A percentile compares a stretch with the other conserved stretches of the same genome.
These are phyloP conservation scores for Mitragyna speciosa DNA, from an alignment of 257 asterid genomes.

Conservation along the genomic window DNA sequence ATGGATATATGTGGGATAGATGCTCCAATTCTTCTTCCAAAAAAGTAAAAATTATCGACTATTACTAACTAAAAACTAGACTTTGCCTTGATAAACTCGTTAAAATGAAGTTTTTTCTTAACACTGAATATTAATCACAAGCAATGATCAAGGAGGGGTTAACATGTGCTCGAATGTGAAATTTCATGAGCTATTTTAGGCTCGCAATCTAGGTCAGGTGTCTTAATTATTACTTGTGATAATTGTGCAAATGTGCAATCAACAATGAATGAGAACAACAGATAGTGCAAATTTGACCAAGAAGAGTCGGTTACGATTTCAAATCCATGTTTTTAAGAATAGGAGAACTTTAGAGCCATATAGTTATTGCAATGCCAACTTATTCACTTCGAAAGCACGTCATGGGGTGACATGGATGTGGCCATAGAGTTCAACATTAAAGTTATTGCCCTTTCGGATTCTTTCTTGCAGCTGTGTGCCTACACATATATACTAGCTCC, in stretches of 20 bases:
- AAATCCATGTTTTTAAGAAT: slow-evolving; percentile 30
- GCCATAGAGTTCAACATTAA: slow-evolving; percentile 46
- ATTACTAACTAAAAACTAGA: neutral
- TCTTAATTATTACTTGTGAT: neutral
- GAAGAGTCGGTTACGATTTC: slow-evolving; percentile 25
- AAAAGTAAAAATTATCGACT: no score
- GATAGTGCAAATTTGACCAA: slow-evolving; percentile 21
- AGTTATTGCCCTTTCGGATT: slow-evolving; percentile 41
- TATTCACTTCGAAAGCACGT: slow-evolving; percentile 51
- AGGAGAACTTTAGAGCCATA: slow-evolving; percentile 21
- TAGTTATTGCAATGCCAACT: slow-evolving; percentile 40
- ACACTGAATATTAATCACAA: neutral
- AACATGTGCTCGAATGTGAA: neutral
- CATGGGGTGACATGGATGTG: slow-evolving; percentile 38
- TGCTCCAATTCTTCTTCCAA: no score
- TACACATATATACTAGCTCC: slow-evolving; percentile 9
- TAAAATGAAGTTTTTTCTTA: no score
- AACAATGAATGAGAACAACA: slow-evolving; percentile 11
- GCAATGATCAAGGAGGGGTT: neutral
- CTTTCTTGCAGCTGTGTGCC: slow-evolving; percentile 29
- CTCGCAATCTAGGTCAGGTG: slow-evolving; percentile 9
- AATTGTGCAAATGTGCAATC: slow-evolving; percentile 5
- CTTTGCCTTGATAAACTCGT: neutral
- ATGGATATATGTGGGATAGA: no score
- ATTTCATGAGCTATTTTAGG: slow-evolving; percentile 4